phyloP scores from a whole-genome alignment of 2,329 filamentous ascomycete species.

The Colletotrichum liriopes region DNA sequence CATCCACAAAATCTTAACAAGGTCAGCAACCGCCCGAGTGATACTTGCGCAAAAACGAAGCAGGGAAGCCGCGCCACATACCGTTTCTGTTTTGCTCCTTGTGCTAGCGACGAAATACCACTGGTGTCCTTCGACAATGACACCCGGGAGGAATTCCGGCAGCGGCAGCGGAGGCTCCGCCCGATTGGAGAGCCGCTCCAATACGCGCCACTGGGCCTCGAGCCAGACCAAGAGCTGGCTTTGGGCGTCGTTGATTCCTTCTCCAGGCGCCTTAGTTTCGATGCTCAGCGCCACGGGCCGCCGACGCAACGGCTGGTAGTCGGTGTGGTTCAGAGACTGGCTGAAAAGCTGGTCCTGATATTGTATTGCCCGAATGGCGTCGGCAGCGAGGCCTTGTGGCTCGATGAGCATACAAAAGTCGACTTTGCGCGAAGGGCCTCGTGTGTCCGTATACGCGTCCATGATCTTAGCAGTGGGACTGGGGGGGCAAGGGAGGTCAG shows the following conservation, averaged over 20 bases:
- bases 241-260: conserved; percentile 5
- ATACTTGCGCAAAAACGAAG: too few relatives aligned
- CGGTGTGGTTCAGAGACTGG: conserved; percentile 4
- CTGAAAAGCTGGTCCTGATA: background rate
- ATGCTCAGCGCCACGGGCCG: background rate
- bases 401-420: conserved; percentile 8
- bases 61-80: too few relatives aligned
- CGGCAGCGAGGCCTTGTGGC: background rate
- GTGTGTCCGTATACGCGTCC: conserved; percentile 5
- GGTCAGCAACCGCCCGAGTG: background rate
- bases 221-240: conserved; percentile 2
- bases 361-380: conserved; percentile 6
- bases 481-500: too few relatives aligned
- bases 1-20: conserved; percentile 8
- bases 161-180: background rate
- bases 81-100: conserved; percentile 1
- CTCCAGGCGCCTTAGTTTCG: background rate
- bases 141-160: conserved; percentile 5
- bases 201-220: conserved; percentile 6
- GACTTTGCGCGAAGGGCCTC: conserved; percentile 6
- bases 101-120: background rate
- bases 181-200: background rate
- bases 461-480: too few relatives aligned
- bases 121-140: conserved; percentile 1
- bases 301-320: conserved; percentile 1